Conservation (phyloP, 495 filamentous ascomycete genomes). For the Hyaloscypha hepaticicola region DNA sequence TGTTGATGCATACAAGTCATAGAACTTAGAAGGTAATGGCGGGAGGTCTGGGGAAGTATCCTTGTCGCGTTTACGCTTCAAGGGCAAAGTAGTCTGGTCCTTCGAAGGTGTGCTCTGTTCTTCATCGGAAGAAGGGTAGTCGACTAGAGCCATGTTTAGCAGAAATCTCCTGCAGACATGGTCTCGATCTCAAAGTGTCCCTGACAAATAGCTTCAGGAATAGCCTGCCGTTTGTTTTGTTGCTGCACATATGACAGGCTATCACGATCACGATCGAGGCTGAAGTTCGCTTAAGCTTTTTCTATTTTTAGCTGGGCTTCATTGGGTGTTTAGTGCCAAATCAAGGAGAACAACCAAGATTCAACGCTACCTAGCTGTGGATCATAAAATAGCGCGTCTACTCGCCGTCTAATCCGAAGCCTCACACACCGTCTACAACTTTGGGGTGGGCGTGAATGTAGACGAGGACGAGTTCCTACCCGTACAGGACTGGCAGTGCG, state of each 20-base stretch:
- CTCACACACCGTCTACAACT: no score
- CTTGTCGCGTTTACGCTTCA: slow-evolving; percentile 33
- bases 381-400: no score
- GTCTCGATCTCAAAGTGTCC: background rate
- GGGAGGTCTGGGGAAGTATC: slow-evolving; percentile 53
- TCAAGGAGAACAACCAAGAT: no score
- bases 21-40: slow-evolving; percentile 78
- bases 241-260: background rate
- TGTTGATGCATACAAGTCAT: slow-evolving; percentile 84
- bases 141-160: slow-evolving; percentile 60
- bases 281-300: background rate
- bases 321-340: no score
- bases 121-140: slow-evolving; percentile 66
- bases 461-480: no score
- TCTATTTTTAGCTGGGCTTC: no score
- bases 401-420: no score
- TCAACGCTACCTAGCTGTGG: no score
- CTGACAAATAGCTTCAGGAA: background rate
- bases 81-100: slow-evolving; percentile 7
- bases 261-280: background rate
- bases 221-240: background rate
- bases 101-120: slow-evolving; percentile 22
- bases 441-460: no score
- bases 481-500: background rate
- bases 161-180: background rate